Conservation (phyloP, 176 grass and related monocot species). For the Paspalum notatum region DNA sequence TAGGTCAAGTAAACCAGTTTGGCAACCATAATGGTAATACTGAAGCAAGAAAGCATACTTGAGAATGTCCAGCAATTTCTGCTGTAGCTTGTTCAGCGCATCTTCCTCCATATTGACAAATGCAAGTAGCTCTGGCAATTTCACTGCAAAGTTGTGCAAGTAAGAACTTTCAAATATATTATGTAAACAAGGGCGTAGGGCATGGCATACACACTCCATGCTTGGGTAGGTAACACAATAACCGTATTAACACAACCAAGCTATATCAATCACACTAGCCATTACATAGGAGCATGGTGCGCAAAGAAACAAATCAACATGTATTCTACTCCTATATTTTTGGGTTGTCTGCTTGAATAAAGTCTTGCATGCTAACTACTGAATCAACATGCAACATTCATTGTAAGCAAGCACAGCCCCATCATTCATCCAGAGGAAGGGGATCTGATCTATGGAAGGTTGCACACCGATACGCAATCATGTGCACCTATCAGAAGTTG, state of each 20-base stretch:
- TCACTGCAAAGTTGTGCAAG: conserved; percentile 59
- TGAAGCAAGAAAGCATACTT: conserved; percentile 62
- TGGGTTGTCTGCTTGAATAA: conserved; percentile 2
- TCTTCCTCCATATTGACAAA: conserved; percentile 96
- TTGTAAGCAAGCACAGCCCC: background rate
- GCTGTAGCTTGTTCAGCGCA: conserved; percentile 73
- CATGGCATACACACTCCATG: background rate
- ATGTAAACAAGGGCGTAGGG: background rate
- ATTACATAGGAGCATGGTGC: conserved; percentile 7
- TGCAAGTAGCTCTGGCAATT: conserved; percentile 87
- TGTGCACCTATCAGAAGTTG: background rate
- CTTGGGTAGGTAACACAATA: background rate
- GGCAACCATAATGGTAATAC: background rate
- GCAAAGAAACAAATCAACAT: conserved; percentile 3
- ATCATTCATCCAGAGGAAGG: background rate
- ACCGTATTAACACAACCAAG: background rate
- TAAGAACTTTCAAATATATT: conserved; percentile 1
- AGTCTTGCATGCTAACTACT: background rate
- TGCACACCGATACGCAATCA: background rate
- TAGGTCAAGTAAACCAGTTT: conserved; percentile 19
- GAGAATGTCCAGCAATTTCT: conserved; percentile 86
- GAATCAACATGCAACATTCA: conserved; percentile 2
- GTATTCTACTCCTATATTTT: background rate
- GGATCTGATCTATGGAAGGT: background rate
- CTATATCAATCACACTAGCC: background rate